Base-by-base conservation (phyloP, 306 rosid genomes). In the Dryas drummondii region DNA sequence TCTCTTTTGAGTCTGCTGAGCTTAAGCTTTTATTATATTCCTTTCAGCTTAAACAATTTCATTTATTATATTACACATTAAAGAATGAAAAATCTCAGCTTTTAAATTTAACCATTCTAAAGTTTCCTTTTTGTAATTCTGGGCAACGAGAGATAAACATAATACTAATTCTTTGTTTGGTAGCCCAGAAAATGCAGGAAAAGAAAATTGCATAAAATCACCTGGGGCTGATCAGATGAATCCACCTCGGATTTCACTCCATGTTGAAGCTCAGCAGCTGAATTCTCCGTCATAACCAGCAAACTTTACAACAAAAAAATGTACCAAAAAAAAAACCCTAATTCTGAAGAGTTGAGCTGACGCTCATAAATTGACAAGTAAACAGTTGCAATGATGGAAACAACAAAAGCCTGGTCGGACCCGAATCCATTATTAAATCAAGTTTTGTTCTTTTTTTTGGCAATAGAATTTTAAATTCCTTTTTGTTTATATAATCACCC, bases 261-360 rank as follows among this genome's bases (percentile, higher is more conserved):
- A 63, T 22, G 76, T 73, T 52, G 82, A 73, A 83, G 83, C 71
- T 82, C 78, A 60, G 73, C 37, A 64, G 48, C 86, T 69, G 80
- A 79, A 70, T 42, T 81, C 61, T 85, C 91, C 93, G 86, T 88
- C 57, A 78, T 66, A 82, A 7, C 67, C 62, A 64, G 44, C 48
- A 71, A 63, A 60, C 57, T n/a, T 47, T 4, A 16, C 10, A 32
- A 32, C 37, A 32, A 1, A n/a, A 66, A 55, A 59, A 8, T 19
- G 40, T 22, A 66, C 47, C 77, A n/a, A 27, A 46, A 19, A 41
- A 27, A 78, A 51, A 77, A 72, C 51, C 80, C 62, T 77, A 72
- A 51, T 19, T 7, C 22, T 6, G 50, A 19, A 46, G 22, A 66
- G 6, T 9, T 45, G 27, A 61, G 66, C 65, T 71, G 54, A 37